Base-by-base conservation (phyloP, 805 yeast genomes). In the Lachancea mirantina region DNA sequence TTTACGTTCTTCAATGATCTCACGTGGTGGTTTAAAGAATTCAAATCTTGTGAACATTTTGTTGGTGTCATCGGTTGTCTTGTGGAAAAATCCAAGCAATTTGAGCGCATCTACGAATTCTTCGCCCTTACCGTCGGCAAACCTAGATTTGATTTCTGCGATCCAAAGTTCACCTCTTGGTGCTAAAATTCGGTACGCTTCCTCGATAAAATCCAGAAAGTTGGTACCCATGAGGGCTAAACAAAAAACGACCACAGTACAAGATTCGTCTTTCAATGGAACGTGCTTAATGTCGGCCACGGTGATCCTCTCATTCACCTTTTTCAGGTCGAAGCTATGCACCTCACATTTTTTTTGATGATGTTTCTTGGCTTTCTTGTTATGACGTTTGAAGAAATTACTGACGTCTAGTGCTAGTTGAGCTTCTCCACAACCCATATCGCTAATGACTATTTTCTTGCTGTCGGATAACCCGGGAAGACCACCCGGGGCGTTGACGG, bases 361-460 rank as follows among this genome's bases (percentile, higher is more conserved):
- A 19, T 53, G 53, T 26, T 66, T 68, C 34, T 47, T 50, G 8
- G 38, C 37, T 27, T 45, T 49, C 17, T 51, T 55, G 28, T 53
- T 57, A 38, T 46, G 48, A 14, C 52, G 48, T 30, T 61, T 61
- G 39, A 71, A 61, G 46, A 72, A 71, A 7, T 69, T 65, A 31
- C 65, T 65, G 31, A 84, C 69, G 46, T 85, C 83, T 23, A 67
- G 58, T 1, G 95, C 77, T 28, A 92, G 68, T 47, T 83, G 82
- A 0, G 97, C 98, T 59, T 92, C 98, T 35, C 98, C 99, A 58
- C 98, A 92, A 8, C 98, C 99, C 97, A 92, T 89, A 62, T 92
- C 98, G 0, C 97, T 96, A 38, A 92, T 72, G 3, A 82, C 85
- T 22, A 89, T 76, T 38, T 70, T 69, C 28, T 67, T 72, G 14